Conservation (phyloP, 345 rosid species). For the Mangifera indica region DNA sequence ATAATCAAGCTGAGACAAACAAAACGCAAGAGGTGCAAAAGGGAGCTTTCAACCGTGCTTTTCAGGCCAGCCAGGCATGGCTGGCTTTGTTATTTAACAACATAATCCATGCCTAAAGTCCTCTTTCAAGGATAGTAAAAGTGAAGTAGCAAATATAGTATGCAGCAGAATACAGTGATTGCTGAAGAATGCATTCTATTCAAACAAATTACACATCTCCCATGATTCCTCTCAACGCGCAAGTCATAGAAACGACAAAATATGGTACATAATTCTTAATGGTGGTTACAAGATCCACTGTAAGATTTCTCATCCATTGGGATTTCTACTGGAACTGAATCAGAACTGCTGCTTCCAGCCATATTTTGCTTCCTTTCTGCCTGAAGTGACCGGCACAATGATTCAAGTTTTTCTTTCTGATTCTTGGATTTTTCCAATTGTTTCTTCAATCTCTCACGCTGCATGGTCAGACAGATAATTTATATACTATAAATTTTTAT, state of each 20-base stretch:
- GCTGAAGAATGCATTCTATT: background rate
- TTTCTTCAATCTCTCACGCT: constrained; percentile 81
- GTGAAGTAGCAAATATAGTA: background rate
- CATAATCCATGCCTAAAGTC: background rate
- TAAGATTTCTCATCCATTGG: background rate
- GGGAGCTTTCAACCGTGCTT: background rate
- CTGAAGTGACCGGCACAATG: constrained; percentile 87
- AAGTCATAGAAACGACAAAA: background rate
- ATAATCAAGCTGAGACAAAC: too few species aligned
- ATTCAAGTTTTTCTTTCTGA: constrained; percentile 89
- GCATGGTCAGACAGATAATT: constrained; percentile 20
- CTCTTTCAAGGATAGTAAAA: background rate
- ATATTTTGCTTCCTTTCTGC: constrained; percentile 75
- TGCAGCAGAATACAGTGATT: background rate
- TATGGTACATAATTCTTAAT: background rate
- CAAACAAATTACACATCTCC: constrained; percentile 2
- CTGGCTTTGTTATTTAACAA: background rate
- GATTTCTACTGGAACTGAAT: constrained; percentile 26
- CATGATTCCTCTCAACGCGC: background rate
- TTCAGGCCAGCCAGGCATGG: background rate
- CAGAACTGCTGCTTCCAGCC: constrained; percentile 27
- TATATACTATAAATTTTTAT: background rate
- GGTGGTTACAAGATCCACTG: constrained; percentile 5
- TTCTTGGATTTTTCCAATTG: constrained; percentile 82
- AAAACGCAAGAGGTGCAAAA: too few species aligned